Evolutionary conservation across 805 yeast species (phyloP), one percentile per base, ranked within the genome.

Genomic region (Candida multigemmis): DNA sequence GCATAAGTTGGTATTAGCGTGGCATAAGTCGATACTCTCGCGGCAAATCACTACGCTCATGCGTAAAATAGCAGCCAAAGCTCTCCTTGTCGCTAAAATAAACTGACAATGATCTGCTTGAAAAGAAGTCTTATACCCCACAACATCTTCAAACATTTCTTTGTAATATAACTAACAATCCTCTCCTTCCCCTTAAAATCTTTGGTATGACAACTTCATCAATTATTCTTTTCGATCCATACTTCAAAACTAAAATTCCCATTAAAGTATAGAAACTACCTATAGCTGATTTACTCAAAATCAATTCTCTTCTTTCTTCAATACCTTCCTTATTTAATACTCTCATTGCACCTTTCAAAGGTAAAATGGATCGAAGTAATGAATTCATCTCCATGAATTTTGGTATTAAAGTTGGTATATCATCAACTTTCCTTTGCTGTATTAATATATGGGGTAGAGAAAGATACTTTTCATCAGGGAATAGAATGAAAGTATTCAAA

Each of bases 191-290:
- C 60, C 21, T 48, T 38, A 7, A 56, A 32, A 56, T 35, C 23
- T 39, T 48, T 2, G 44, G 39, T 4, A 39, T 30, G 6, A 48
- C 23, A 16, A 41, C 28, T 3, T 37, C 33, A 4, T 48, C 48
- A 4, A 44, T 33, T 5, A 48, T 46, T 6, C 33, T 31, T 9
- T 37, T 36, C 11, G 40, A 37, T 10, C 53, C 60, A 26, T 37
- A 56, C 33, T 53, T 56, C 7, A 40, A 27, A 10, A 40, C 36
- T 12, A 59, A 25, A 10, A 61, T 18, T 2, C 68, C 68, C 5
- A 60, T 34, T 50, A 61, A 36, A 6, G 62, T 48, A 35, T 51
- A 51, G 27, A 61, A 61, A 25, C 60, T 48, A 3, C 58, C 63
- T 10, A 58, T 39, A n/a, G 44, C 31, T 1, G 61, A 41, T 11